Conservation (phyloP, 179 eudicot genomes). For the Carnegiea gigantea region DNA sequence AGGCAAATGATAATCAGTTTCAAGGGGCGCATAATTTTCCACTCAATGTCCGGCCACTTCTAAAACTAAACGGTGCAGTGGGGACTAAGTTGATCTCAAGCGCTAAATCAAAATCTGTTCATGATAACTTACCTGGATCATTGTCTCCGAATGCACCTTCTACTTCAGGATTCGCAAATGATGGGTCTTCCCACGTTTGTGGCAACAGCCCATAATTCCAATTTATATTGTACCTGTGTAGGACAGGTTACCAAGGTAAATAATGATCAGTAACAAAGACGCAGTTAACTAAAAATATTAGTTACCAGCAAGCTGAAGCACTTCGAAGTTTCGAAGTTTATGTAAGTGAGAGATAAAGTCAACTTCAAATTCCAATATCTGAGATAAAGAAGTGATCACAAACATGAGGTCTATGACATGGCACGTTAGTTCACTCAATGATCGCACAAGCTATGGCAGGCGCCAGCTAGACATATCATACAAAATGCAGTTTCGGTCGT, state of each 20-base stretch:
- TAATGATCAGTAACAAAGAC: not conserved
- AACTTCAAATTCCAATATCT: not conserved
- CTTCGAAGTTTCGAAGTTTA: not conserved
- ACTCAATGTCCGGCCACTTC: not conserved
- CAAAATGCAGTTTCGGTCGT: too few species aligned
- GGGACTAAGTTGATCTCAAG: not conserved
- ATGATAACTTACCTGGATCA: constrained; percentile 69
- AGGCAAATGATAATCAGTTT: constrained; percentile 5
- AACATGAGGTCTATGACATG: not conserved
- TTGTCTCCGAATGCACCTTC: constrained; percentile 98
- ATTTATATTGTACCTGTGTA: constrained; percentile 75
- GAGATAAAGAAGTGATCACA: not conserved
- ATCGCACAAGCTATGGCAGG: not conserved
- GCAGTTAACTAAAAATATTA: too few species aligned
- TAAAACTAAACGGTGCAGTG: not conserved
- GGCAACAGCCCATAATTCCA: constrained; percentile 99
- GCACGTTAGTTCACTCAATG: not conserved
- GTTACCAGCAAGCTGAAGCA: not conserved
- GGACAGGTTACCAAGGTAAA: constrained; percentile 8
- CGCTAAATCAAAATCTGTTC: not conserved
- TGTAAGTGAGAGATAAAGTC: not conserved
- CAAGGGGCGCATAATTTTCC: not conserved
- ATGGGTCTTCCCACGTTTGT: constrained; percentile 99
- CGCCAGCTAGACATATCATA: not conserved
- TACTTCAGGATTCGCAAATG: constrained; percentile 78